Conservation (phyloP, 2,329 filamentous ascomycete species). For the Apiospora sp. region DNA sequence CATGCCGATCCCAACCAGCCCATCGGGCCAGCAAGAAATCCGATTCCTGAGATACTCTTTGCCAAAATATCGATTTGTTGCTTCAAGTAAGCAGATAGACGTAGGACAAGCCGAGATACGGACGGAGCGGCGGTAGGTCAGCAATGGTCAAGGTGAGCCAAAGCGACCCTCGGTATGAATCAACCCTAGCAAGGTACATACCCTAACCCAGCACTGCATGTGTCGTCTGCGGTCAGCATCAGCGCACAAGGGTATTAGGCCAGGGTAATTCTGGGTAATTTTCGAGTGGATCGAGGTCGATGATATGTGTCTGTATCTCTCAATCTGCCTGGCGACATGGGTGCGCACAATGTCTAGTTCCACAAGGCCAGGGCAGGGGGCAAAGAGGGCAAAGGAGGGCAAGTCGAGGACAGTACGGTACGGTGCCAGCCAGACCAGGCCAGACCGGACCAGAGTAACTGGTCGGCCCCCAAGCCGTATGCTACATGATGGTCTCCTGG, state of each 20-base stretch:
- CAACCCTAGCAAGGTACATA: slow-evolving; percentile 4
- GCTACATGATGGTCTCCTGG: not conserved
- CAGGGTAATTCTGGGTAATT: not conserved
- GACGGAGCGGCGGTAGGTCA: not conserved
- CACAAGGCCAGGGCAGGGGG: not conserved
- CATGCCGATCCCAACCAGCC: slow-evolving; percentile 15
- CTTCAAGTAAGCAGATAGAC: not conserved
- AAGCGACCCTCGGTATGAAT: slow-evolving; percentile 13
- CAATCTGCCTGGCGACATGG: not conserved
- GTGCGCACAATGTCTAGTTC: not conserved
- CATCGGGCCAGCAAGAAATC: slow-evolving; percentile 10
- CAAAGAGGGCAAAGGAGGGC: not conserved
- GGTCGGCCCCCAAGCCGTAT: not conserved
- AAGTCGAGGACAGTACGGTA: not conserved
- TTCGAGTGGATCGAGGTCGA: not conserved
- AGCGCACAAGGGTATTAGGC: slow-evolving; percentile 4
- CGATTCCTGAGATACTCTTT: not conserved
- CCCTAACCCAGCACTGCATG: slow-evolving; percentile 21
- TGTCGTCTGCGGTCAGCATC: slow-evolving; percentile 19
- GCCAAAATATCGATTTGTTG: not conserved
- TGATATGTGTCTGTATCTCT: slow-evolving; percentile 12
- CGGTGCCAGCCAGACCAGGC: not conserved
- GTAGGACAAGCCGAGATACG: not conserved
- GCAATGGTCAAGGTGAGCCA: slow-evolving; percentile 11
- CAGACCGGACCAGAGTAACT: not conserved